Evolutionary conservation across 345 rosid genomes (phyloP), one percentile per base, ranked within the genome.

Genomic region (Eucalyptus dawsonii): DNA sequence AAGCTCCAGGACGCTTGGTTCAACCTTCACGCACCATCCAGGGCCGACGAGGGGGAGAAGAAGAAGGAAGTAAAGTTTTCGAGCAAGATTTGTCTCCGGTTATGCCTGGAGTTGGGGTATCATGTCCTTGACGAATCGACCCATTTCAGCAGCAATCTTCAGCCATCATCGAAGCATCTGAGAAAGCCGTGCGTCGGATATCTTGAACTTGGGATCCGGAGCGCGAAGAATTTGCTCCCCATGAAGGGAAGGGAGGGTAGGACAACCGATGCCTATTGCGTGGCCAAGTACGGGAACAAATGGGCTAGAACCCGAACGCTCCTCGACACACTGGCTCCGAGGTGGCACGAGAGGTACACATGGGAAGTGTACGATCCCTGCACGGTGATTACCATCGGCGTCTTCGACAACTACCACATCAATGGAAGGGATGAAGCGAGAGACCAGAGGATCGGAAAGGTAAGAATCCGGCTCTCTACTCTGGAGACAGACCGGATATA

Each of bases 321-420:
- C 58, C 95, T 98, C 8, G 97, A 97, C 88, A 96, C 97, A 7
- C 91, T 96, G 91, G 87, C 89, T 12, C 99, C 99, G 45, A 91
- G 92, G 90, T 98, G 99, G 99, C 95, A 98, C 53, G 99, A 97
- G 95, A 98, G 95, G 87, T 98, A 97, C 88, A 98, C 99, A 19
- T 98, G 99, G 99, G 99, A 98, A 88, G 99, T 97, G 51, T 93
- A 90, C 86, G 99, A 98, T 92, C 97, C 99, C 4, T 97, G 99
- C 88, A 98, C 99, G 2, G 99, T 97, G 40, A 93, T 98, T 90
- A 96, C 99, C n/a, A 90, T 98, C 69, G 99, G 97, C 50, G 98
- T 98, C 13, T 98, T 96, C 87, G 99, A 98, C 88, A 97, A 95
- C 89, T 90, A 91, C 81, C 99, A 98, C 87, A 87, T 92, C 89